Percentiles rank a stretch among this genome's conserved stretches.
Conservation (phyloP, 2,329 filamentous ascomycete species). For the Aspergillus carbonarius region DNA sequence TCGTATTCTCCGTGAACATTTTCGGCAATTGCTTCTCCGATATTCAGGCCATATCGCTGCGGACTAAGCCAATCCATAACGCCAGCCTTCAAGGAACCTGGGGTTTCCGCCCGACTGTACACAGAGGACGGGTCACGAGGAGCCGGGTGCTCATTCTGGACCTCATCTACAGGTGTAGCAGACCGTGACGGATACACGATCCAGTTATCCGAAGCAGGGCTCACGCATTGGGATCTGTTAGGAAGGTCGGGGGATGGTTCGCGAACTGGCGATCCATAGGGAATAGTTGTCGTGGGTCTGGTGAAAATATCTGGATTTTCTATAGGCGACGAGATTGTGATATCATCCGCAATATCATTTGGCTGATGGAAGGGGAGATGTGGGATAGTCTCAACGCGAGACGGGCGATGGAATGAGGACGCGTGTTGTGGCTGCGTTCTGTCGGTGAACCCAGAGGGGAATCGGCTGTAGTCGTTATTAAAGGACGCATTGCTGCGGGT, state of each 20-base stretch:
- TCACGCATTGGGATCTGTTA: slow-evolving; percentile 34
- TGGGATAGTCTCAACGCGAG: slow-evolving; percentile 33
- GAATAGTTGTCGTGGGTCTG: slow-evolving; percentile 32
- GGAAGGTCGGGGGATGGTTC: slow-evolving; percentile 30
- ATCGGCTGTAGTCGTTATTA: slow-evolving; percentile 55
- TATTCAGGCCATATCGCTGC: slow-evolving; percentile 28
- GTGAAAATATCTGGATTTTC: slow-evolving; percentile 30
- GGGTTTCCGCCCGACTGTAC: slow-evolving; percentile 31
- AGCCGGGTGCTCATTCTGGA: slow-evolving; percentile 21
- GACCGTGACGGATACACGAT: slow-evolving; percentile 38
- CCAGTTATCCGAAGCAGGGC: slow-evolving; percentile 44
- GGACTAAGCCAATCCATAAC: slow-evolving; percentile 38
- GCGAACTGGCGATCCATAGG: slow-evolving; percentile 29
- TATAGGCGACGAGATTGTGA: slow-evolving; percentile 27
- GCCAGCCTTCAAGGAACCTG: slow-evolving; percentile 26
- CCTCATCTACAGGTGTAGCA: slow-evolving; percentile 28
- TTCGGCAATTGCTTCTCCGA: slow-evolving; percentile 33
- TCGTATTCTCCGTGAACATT: slow-evolving; percentile 40
- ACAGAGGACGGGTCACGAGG: slow-evolving; percentile 36
- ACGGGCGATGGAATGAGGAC: slow-evolving; percentile 41
- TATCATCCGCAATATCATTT: slow-evolving; percentile 29
- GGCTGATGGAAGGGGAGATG: slow-evolving; percentile 31
- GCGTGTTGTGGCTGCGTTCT: slow-evolving; percentile 51
- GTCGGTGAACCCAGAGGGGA: slow-evolving; percentile 50
- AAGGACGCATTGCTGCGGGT: slow-evolving; percentile 66